These are phyloP conservation scores for Vinca major DNA, from an alignment of 305 asterid species.

Conservation along the genomic window DNA sequence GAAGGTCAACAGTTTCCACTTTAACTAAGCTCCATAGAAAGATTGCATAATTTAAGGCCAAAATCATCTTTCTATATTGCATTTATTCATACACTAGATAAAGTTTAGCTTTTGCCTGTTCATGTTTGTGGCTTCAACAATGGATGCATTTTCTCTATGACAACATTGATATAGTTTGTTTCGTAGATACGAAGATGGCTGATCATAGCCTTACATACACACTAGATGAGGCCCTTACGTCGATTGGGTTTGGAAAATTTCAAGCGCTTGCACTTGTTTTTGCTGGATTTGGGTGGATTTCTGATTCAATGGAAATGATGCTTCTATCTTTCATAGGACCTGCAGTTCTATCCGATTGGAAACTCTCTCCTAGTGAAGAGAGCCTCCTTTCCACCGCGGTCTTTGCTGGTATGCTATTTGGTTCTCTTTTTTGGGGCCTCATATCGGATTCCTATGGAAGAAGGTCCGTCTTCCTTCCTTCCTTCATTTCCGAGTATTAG, in stretches of 20 bases:
- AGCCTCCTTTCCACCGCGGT: slow-evolving; percentile 53
- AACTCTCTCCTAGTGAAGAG: slow-evolving; percentile 52
- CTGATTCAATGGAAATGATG: slow-evolving; percentile 86
- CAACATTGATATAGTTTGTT: neutral
- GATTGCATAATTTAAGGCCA: no score
- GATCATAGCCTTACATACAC: slow-evolving; percentile 37
- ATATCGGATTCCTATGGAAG: slow-evolving; percentile 59
- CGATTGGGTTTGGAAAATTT: slow-evolving; percentile 59
- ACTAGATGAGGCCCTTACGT: slow-evolving; percentile 55
- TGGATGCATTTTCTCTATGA: neutral
- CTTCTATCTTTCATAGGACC: slow-evolving; percentile 66
- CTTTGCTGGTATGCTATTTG: slow-evolving; percentile 58
- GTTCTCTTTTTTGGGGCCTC: slow-evolving; percentile 59
- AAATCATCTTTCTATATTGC: no score
- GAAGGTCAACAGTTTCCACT: no score
- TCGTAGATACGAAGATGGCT: slow-evolving; percentile 32
- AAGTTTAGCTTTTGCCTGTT: no score
- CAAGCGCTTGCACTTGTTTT: slow-evolving; percentile 45
- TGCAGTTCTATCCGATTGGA: slow-evolving; percentile 59
- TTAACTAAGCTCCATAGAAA: no score
- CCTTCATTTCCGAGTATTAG: neutral
- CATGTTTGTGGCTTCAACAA: no score
- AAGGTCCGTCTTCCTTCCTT: slow-evolving; percentile 26
- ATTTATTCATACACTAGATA: no score
- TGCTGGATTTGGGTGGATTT: slow-evolving; percentile 65